Conservation (phyloP, 352 stramenopile genomes). For the Peronosclerospora sorghi region DNA sequence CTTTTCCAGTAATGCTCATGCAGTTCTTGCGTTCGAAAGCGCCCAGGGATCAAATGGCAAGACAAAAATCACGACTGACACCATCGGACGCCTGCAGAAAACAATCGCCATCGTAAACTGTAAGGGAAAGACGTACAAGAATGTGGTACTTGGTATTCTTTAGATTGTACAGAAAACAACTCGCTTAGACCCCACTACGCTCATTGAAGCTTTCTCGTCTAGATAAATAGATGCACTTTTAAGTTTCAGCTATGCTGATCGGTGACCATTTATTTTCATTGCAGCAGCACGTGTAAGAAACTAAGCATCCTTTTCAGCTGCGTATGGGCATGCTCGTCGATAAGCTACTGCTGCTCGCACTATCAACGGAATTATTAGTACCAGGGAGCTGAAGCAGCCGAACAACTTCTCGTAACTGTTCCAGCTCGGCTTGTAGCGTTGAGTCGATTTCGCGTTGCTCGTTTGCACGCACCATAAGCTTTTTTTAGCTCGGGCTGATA, state of each 20-base stretch:
- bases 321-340: constrained; percentile 58
- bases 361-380: background rate
- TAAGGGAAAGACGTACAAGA: constrained; percentile 62
- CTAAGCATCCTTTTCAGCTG: constrained; percentile 62
- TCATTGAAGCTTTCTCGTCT: background rate
- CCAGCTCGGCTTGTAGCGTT: constrained; percentile 76
- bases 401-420: constrained; percentile 57
- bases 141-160: constrained; percentile 38
- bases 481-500: constrained; percentile 89
- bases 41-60: constrained; percentile 24
- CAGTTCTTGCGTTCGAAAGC: constrained; percentile 53
- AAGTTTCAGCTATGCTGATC: constrained; percentile 21
- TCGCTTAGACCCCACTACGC: constrained; percentile 1
- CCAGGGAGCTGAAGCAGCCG: constrained; percentile 23
- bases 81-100: constrained; percentile 64
- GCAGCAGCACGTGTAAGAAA: constrained; percentile 67
- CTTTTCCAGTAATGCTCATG: constrained; percentile 55
- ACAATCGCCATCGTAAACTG: constrained; percentile 43
- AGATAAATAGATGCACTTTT: constrained; percentile 16
- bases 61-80: constrained; percentile 31
- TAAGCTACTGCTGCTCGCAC: constrained; percentile 48
- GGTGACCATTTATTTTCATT: constrained; percentile 50
- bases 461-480: constrained; percentile 78
- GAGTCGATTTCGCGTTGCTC: constrained; percentile 79
- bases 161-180: constrained; percentile 15